phyloP scores from a whole-genome alignment of 371 early-diverging fungal species.

The Syncephalastrum racemosum region DNA sequence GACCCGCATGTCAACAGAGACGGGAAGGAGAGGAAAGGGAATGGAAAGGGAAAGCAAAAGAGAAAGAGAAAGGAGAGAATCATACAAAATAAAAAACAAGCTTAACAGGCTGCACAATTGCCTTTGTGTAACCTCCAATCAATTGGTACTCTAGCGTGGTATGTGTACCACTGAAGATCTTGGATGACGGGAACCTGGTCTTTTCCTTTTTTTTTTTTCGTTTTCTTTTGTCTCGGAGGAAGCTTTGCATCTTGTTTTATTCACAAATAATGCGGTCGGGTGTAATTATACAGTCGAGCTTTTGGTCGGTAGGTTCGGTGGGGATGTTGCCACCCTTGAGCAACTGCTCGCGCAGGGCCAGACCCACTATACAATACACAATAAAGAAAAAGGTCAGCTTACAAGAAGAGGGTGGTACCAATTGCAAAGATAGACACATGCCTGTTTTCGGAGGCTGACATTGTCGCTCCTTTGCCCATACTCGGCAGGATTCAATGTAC shows the following conservation, averaged over 20 bases:
- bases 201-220: neutral
- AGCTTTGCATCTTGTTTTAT: too few species aligned
- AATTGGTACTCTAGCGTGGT: too few species aligned
- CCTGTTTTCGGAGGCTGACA: slow-evolving; percentile 30
- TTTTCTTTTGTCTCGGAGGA: slow-evolving; percentile 5
- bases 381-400: neutral
- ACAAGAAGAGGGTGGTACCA: neutral
- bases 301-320: slow-evolving; percentile 41
- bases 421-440: slow-evolving; percentile 11
- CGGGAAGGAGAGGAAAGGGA: slow-evolving; percentile 2
- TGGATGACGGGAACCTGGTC: neutral
- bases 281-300: slow-evolving; percentile 37
- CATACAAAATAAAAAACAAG: too few species aligned
- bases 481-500: slow-evolving; percentile 30
- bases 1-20: neutral
- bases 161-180: too few species aligned
- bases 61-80: neutral
- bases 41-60: neutral
- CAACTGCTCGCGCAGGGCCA: slow-evolving; percentile 59
- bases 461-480: slow-evolving; percentile 29
- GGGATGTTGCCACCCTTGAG: slow-evolving; percentile 43
- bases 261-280: slow-evolving; percentile 19
- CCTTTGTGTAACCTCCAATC: too few species aligned
- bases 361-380: slow-evolving; percentile 42
- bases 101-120: too few species aligned